Evolutionary conservation across 345 rosid species (phyloP).

Genomic region (Salix caprea): DNA sequence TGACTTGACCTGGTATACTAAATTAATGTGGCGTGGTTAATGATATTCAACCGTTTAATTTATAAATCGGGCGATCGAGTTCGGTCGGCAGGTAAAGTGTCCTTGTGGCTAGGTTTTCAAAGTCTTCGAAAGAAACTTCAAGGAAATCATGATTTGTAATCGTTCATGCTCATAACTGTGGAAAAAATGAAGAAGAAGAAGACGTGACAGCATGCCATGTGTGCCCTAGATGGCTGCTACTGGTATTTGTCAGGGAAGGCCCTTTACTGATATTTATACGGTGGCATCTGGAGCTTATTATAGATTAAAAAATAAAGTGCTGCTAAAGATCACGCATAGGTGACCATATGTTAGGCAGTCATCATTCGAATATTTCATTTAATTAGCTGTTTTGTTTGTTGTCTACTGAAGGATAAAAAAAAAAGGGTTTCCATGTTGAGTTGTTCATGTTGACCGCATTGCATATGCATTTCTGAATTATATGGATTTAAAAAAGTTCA

Average conservation of each 20-base stretch:
- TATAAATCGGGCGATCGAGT: neutral
- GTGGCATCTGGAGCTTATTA: neutral
- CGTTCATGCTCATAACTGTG: neutral
- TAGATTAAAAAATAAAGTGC: neutral
- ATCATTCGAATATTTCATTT: no score
- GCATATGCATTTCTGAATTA: no score
- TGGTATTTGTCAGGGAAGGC: neutral
- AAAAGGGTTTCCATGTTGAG: no score
- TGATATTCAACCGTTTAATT: neutral
- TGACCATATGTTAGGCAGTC: no score
- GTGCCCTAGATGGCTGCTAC: neutral
- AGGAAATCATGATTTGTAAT: neutral
- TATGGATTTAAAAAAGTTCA: no score
- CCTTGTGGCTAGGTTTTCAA: neutral
- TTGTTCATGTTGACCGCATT: no score
- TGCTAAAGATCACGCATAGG: no score
- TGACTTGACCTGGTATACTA: neutral
- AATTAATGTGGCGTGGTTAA: neutral
- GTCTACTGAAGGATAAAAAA: no score
- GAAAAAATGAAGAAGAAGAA: accelerated
- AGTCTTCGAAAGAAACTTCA: neutral
- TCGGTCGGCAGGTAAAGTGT: neutral
- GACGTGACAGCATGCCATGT: neutral
- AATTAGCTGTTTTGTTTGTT: no score
- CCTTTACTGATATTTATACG: neutral